A percentile compares a stretch with the other conserved stretches of the same genome.
Evolutionary conservation across 129 eudicot species (phyloP).

Genomic region (Solidago caesia): DNA sequence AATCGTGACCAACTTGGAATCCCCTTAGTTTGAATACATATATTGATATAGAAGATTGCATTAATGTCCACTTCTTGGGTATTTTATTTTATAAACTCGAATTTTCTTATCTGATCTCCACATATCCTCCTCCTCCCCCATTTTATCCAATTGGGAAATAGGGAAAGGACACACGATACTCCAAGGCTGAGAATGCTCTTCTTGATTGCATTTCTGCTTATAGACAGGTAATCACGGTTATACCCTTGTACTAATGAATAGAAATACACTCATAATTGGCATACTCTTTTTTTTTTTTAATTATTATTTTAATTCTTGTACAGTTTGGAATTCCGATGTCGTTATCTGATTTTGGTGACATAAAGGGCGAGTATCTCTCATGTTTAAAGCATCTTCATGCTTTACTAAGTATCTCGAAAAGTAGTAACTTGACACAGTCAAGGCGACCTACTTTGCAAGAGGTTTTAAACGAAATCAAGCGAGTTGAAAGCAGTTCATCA

Average conservation of each 20-base stretch:
- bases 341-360: slow-evolving; percentile 41
- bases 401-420: slow-evolving; percentile 20
- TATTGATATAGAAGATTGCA: background rate
- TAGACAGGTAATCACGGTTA: slow-evolving; percentile 52
- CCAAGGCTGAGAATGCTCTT: slow-evolving; percentile 54
- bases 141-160: background rate
- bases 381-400: slow-evolving; percentile 56
- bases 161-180: slow-evolving; percentile 23
- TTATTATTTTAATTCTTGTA: background rate
- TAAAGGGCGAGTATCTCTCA: slow-evolving; percentile 59
- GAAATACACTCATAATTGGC: background rate
- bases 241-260: background rate
- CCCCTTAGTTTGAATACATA: background rate
- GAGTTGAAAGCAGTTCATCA: slow-evolving; percentile 48
- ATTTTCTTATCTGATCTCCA: background rate
- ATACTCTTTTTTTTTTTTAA: slow-evolving; percentile 1
- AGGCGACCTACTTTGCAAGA: slow-evolving; percentile 39
- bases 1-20: background rate
- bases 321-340: slow-evolving; percentile 49
- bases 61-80: background rate
- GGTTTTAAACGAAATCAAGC: slow-evolving; percentile 54
- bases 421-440: slow-evolving; percentile 6
- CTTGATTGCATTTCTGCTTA: slow-evolving; percentile 65
- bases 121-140: background rate
- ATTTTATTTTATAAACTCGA: background rate